Evolutionary conservation across 164 flowering plant species (phyloP), one percentile per base, ranked within the genome.

Genomic region (Aristolochia contorta): DNA sequence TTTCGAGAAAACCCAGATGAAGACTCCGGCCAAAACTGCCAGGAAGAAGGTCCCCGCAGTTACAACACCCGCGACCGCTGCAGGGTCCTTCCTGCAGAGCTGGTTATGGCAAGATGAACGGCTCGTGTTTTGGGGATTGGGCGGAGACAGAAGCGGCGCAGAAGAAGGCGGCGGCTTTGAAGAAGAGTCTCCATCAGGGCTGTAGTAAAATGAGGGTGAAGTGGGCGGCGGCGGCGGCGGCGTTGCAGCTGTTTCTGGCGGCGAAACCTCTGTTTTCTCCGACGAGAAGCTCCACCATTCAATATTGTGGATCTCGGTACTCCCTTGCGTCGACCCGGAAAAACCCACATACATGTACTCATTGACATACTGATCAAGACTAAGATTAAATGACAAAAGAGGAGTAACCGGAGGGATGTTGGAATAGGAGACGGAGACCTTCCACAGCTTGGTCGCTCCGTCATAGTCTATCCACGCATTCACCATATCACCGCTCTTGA

Each of bases 221-320:
- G 24, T 16, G 23, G 33, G 32, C 46, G 60, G 3, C 27, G 85
- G 67, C 14, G 82, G 77, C 0, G 81, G 30, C 18, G 69, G 27
- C 0, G 75, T 55, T 4, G 74, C 54, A 13, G 52, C 21, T 18
- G 16, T 25, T 1, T 30, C 19, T 21, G 54, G 33, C 22, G 56
- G 61, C 56, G 74, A 33, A 58, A 33, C 37, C 0, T 71, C 69
- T 16, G 62, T 72, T 30, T 83, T 80, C 0, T 81, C 77, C 2
- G 99, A 90, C 47, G 74, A 75, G 66, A 93, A 93, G 63, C 92
- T 93, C 97, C 97, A 93, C 96, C 95, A 85, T 43, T 83, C 83
- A 16, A 93, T 71, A 55, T 71, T 83, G 68, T 90, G 99, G 46
- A 67, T 69, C 71, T 93, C 97, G 0, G 99, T 90, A 67, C 99